A percentile compares a stretch with the other conserved stretches of the same genome.
Conservation (phyloP, 257 asterid species). For the Misopates orontium region DNA sequence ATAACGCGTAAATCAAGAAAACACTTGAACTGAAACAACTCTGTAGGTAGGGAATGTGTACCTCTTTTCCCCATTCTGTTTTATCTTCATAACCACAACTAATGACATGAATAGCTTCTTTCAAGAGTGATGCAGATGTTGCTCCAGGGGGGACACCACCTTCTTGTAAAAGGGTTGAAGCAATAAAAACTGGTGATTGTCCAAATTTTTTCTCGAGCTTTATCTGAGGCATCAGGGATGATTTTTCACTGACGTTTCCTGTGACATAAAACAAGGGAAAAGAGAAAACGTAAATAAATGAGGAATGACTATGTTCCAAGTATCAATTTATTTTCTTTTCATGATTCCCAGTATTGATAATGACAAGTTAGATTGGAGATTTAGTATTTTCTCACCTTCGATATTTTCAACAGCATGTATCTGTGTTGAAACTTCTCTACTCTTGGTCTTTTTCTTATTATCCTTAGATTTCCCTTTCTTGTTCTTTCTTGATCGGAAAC, state of each 20-base stretch:
- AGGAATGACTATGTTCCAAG: too few species aligned
- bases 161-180: slow-evolving; percentile 78
- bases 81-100: slow-evolving; percentile 95
- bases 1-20: not conserved
- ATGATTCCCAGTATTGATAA: too few species aligned
- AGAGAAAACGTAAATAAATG: not conserved
- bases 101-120: slow-evolving; percentile 95
- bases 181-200: slow-evolving; percentile 88
- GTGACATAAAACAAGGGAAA: slow-evolving; percentile 34
- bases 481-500: slow-evolving; percentile 36
- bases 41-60: slow-evolving; percentile 20
- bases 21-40: not conserved
- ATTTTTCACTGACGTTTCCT: slow-evolving; percentile 77
- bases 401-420: slow-evolving; percentile 62
- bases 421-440: slow-evolving; percentile 57
- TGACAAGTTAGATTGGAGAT: too few species aligned
- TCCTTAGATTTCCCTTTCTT: slow-evolving; percentile 49
- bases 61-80: slow-evolving; percentile 99
- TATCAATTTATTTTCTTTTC: too few species aligned
- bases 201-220: slow-evolving; percentile 89
- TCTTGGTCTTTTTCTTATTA: slow-evolving; percentile 44
- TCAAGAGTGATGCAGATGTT: slow-evolving; percentile 84
- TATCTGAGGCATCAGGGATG: slow-evolving; percentile 76
- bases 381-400: slow-evolving; percentile 33
- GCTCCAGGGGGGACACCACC: slow-evolving; percentile 88